Base-by-base conservation (phyloP, 768 basidiomycete species). In the Leccinellum luteum region DNA sequence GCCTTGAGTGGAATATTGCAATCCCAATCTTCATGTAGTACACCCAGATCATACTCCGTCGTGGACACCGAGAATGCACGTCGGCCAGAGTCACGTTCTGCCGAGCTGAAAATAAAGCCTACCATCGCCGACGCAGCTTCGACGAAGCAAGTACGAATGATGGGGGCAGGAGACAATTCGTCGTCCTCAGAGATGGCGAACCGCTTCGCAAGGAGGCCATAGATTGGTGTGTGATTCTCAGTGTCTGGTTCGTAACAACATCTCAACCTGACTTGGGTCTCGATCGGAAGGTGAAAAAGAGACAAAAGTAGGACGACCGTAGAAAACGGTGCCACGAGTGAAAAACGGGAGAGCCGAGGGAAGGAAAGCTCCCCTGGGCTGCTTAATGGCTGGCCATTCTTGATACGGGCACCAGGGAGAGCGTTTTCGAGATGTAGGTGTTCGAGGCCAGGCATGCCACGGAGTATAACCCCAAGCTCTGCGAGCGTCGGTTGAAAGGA, bases 341-440 rank as follows among this genome's bases (percentile, higher is more conserved):
- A 60, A 41, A 65, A 55, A 44, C 58, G 56, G 6, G 60, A 45
- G 25, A 66, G 64, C 10, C 15, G 56, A 28, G 60, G 51, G 30
- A 65, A 57, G 38, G 10, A 27, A 35, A 60, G 13, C 30, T 41
- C 55, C 13, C 45, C 56, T 23, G 57, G 19, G 21, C 49, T 51
- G n/a, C 52, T 43, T 7, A 35, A 31, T 9, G 35, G 27, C 54
- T 41, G 45, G 2, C 13, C 28, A n/a, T 19, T n/a, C 25, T 28
- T 35, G 1, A 19, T 12, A 15, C 45, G 52, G 51, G 51, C 49
- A n/a, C 56, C 60, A 13, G 76, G 75, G 6, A 79, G 67, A 25
- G 69, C 68, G 41, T 75, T 64, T 44, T 74, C 72, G 4, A 79
- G 65, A 55, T 74, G 64, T n/a, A 79, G 63, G 14, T 66, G 60